A percentile compares a stretch with the other conserved stretches of the same genome.
Conservation (phyloP, 352 stramenopile species). For the Pythium coloratum region DNA sequence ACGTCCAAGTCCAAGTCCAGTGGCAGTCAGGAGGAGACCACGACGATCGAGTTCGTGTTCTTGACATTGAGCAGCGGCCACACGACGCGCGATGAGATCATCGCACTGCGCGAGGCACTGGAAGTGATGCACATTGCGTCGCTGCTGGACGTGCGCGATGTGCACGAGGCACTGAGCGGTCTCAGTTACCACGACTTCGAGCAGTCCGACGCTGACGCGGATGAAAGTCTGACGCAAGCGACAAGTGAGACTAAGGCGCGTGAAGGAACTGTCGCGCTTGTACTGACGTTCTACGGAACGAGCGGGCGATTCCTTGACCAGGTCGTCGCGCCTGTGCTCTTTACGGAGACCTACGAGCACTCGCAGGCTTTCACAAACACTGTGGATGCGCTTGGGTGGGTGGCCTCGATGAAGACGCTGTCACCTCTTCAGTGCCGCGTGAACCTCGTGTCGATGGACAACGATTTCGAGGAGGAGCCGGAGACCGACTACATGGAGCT, state of each 20-base stretch:
- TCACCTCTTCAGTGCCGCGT: conserved; percentile 12
- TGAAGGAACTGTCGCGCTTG: conserved; percentile 5
- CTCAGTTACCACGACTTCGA: conserved; percentile 20
- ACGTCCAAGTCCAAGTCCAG: not conserved
- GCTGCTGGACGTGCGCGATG: conserved; percentile 5
- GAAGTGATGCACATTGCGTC: conserved; percentile 17
- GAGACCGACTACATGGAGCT: conserved; percentile 20
- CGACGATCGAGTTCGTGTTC: conserved; percentile 18
- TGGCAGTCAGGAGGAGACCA: not conserved
- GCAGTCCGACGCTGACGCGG: conserved; percentile 4
- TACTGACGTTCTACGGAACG: conserved; percentile 23
- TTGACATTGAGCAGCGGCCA: conserved; percentile 5
- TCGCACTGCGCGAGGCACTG: conserved; percentile 16
- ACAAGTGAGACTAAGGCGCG: too few relatives aligned
- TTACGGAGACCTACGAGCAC: not conserved
- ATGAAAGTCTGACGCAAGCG: not conserved
- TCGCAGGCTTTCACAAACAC: conserved; percentile 6
- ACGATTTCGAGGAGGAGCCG: conserved; percentile 12
- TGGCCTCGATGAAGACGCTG: not conserved
- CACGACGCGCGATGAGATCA: conserved; percentile 3
- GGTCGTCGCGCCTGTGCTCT: conserved; percentile 11
- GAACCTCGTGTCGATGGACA: conserved; percentile 19
- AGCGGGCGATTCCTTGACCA: conserved; percentile 14
- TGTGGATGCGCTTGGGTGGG: not conserved
- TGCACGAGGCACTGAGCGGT: conserved; percentile 18